Base-by-base conservation (phyloP, 495 filamentous ascomycete species). In the Penicillium soppii region DNA sequence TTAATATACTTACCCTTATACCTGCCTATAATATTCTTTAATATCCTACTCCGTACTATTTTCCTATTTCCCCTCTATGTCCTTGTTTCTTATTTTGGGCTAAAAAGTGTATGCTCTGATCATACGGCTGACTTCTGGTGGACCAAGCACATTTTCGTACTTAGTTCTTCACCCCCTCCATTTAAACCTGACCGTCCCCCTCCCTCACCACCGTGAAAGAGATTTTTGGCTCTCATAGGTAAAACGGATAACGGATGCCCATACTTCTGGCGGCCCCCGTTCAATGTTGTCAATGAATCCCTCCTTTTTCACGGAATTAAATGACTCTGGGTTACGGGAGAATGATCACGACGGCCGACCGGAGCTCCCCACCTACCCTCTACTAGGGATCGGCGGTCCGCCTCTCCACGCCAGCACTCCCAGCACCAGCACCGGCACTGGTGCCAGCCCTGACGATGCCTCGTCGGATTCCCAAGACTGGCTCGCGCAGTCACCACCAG, bases 231-330 rank as follows among this genome's bases (percentile, higher is more conserved):
- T 35, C 44, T 47, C 17, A n/a, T n/a, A n/a, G n/a, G n/a, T n/a
- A n/a, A n/a, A n/a, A n/a, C n/a, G n/a, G 25, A 47, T 56, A 20
- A 50, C 53, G 27, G 27, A 43, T 46, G 37, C 38, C 35, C 37
- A 36, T 40, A 23, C 37, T 15, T 23, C 26, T 36, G n/a, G n/a
- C n/a, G n/a, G n/a, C n/a, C n/a, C n/a, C n/a, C n/a, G 46, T 62
- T 59, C 63, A 67, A 74, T 77, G 71, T 68, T 75, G 67, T 73
- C 71, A 63, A 75, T 74, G 72, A 70, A 75, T 57, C 68, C 68
- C 29, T 54, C 63, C 16, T 58, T 54, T 36, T 58, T 65, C 55
- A 29, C 37, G 25, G 45, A 44, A 40, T 54, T 58, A 17, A 53
- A 49, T 44, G 55, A 54, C 33, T 50, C 58, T 19, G 56, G 43